A percentile compares a stretch with the other conserved stretches of the same genome.
phyloP scores from a whole-genome alignment of 2,329 filamentous ascomycete species.

The Pestalotiopsis sp. region DNA sequence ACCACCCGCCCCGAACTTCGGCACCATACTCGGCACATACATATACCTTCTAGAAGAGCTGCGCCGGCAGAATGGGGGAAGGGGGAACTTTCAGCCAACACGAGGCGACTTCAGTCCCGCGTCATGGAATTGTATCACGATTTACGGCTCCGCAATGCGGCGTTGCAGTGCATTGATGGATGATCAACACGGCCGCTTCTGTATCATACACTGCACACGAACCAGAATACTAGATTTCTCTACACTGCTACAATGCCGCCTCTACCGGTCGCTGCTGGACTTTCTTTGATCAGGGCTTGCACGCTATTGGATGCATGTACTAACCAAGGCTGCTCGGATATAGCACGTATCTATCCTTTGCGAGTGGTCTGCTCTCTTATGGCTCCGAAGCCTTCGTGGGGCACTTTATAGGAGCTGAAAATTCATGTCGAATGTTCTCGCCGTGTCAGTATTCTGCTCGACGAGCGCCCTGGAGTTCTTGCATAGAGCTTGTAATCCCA shows the following conservation, averaged over 20 bases:
- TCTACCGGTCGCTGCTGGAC: background rate
- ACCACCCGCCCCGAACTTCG: slow-evolving; percentile 11
- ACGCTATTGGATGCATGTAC: background rate
- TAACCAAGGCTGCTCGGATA: background rate
- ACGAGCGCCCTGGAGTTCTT: no score
- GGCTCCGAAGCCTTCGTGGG: no score
- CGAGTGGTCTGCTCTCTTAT: no score
- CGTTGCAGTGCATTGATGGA: slow-evolving; percentile 15
- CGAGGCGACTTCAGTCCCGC: slow-evolving; percentile 13
- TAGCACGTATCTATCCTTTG: no score
- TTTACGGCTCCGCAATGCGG: slow-evolving; percentile 22
- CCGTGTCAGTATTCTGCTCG: no score
- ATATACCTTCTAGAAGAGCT: slow-evolving; percentile 22
- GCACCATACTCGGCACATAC: slow-evolving; percentile 17
- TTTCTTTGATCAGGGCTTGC: background rate
- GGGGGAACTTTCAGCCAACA: slow-evolving; percentile 10
- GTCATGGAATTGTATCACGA: slow-evolving; percentile 22
- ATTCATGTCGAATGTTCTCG: no score
- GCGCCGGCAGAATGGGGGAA: slow-evolving; percentile 18
- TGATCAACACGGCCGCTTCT: slow-evolving; percentile 21
- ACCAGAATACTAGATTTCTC: slow-evolving; percentile 25
- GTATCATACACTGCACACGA: slow-evolving; percentile 30
- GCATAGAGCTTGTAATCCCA: no score
- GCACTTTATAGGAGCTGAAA: no score
- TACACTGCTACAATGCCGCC: background rate